These are phyloP conservation scores for Candida michaelii DNA, from an alignment of 805 yeast genomes.

Conservation along the genomic window DNA sequence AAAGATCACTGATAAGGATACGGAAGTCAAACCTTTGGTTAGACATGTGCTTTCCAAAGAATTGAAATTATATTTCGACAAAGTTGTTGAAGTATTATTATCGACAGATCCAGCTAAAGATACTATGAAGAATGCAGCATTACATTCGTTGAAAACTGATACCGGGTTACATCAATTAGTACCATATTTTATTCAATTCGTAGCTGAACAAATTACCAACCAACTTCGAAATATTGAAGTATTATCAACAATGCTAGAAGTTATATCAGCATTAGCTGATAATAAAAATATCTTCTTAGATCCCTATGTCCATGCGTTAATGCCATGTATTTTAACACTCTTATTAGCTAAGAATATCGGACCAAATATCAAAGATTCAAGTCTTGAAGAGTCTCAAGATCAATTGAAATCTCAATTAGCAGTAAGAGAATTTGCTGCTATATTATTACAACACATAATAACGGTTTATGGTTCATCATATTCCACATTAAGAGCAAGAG, in stretches of 20 bases:
- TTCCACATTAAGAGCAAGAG: conserved; percentile 87
- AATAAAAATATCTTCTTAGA: conserved; percentile 86
- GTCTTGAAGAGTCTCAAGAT: conserved; percentile 26
- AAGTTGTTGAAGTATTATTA: conserved; percentile 76
- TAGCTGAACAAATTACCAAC: conserved; percentile 91
- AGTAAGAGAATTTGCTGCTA: conserved; percentile 85
- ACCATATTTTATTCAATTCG: conserved; percentile 94
- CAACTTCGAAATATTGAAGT: conserved; percentile 71
- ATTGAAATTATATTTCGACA: conserved; percentile 88
- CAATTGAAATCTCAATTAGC: conserved; percentile 45
- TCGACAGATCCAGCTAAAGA: conserved; percentile 56
- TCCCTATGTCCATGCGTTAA: conserved; percentile 92
- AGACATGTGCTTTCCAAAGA: conserved; percentile 95
- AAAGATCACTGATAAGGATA: conserved; percentile 36
- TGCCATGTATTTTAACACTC: conserved; percentile 94
- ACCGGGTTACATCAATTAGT: conserved; percentile 96
- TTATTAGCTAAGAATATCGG: conserved; percentile 90
- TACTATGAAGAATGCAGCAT: conserved; percentile 70
- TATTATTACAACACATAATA: conserved; percentile 76
- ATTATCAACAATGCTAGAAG: conserved; percentile 82
- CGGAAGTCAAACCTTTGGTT: conserved; percentile 80
- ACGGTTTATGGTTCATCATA: conserved; percentile 79
- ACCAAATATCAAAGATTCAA: conserved; percentile 37
- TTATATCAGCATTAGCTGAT: conserved; percentile 77
- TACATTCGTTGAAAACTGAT: conserved; percentile 81